phyloP scores from a whole-genome alignment of 169 alveolate species.

The Plasmodium sp. region DNA sequence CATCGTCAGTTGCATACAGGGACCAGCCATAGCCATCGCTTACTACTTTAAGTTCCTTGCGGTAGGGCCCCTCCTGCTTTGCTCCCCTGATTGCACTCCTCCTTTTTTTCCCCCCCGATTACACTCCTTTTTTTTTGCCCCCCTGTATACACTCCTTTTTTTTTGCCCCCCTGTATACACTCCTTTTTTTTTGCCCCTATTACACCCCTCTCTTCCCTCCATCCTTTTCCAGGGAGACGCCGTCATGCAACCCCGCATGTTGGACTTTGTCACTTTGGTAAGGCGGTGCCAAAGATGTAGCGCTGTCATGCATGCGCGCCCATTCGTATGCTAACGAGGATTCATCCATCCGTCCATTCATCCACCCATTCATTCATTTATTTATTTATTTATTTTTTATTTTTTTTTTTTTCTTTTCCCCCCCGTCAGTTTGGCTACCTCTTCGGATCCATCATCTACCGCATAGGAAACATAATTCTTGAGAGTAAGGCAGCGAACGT shows the following conservation, averaged over 20 bases:
- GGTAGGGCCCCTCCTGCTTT: not conserved
- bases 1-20: conserved; percentile 67
- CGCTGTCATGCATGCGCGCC: not conserved
- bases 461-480: conserved; percentile 44
- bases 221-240: conserved; percentile 41
- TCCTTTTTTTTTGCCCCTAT: not conserved
- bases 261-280: conserved; percentile 64
- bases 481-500: conserved; percentile 16
- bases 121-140: not conserved
- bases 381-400: not conserved
- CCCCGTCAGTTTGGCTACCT: conserved; percentile 55
- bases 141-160: not conserved
- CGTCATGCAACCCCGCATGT: conserved; percentile 44
- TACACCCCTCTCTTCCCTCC: not conserved
- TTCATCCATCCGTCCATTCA: not conserved
- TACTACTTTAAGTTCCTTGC: conserved; percentile 64
- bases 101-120: not conserved
- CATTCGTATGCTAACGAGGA: not conserved
- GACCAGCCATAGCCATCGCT: conserved; percentile 72
- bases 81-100: not conserved
- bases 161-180: not conserved
- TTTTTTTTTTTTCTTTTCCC: conserved; percentile 15
- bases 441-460: conserved; percentile 48
- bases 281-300: not conserved
- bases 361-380: no score